These are phyloP conservation scores for Candida anutae DNA, from an alignment of 1,139 yeast species.

Conservation along the genomic window DNA sequence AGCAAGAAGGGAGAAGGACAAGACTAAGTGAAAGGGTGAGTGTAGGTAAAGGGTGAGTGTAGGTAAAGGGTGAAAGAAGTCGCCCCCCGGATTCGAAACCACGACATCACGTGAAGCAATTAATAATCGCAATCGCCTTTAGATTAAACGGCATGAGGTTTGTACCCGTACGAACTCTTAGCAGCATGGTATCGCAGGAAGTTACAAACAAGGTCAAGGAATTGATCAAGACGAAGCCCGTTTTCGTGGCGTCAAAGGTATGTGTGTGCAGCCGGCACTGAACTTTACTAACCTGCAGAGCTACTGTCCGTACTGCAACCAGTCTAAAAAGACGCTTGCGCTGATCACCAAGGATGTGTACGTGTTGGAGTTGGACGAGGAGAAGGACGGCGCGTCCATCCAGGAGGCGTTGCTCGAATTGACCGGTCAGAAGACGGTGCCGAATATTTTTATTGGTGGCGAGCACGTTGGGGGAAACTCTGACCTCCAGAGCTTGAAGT, in stretches of 20 bases:
- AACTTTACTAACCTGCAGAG: constrained; percentile 15
- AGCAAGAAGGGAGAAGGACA: no score
- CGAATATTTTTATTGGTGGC: constrained; percentile 83
- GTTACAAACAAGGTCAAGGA: constrained; percentile 51
- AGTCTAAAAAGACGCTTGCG: constrained; percentile 51
- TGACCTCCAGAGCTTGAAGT: constrained; percentile 59
- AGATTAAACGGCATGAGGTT: no score
- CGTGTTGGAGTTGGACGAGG: constrained; percentile 56
- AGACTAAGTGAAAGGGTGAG: no score
- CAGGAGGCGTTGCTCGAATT: constrained; percentile 71
- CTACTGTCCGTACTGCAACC: constrained; percentile 66
- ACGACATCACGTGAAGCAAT: no score
- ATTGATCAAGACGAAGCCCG: constrained; percentile 56
- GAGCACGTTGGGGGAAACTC: constrained; percentile 94
- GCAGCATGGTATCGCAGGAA: constrained; percentile 41
- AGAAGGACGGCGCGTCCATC: constrained; percentile 40
- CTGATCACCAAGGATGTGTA: constrained; percentile 47
- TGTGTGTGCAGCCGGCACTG: constrained; percentile 2
- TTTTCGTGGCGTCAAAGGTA: constrained; percentile 82
- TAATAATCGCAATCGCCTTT: no score
- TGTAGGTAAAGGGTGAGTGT: no score
- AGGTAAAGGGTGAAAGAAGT: no score
- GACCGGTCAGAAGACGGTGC: constrained; percentile 90
- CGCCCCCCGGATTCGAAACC: no score
- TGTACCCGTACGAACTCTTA: no score